Evolutionary conservation across 768 basidiomycete genomes (phyloP), one percentile per base, ranked within the genome.

Genomic region (Kwoniella dendrophila): DNA sequence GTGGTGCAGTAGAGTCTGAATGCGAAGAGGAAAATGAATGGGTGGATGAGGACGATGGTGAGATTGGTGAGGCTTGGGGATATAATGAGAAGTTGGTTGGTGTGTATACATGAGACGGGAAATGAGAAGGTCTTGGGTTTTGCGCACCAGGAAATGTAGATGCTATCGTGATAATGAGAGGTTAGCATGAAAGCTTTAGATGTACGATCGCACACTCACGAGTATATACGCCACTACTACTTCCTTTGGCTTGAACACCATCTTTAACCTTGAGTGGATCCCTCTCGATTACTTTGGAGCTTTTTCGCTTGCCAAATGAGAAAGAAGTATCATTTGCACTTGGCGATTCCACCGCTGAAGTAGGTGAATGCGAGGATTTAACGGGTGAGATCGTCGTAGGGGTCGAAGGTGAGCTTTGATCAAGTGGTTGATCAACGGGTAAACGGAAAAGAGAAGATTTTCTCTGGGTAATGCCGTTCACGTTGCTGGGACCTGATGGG

Each of bases 211-310:
- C 22, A 8, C 12, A 67, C 66, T 43, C 34, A 67, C 66, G 66
- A 41, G 66, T 67, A 38, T 67, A 67, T 7, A 67, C 66, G 14
- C 66, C 66, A 29, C 61, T 63, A n/a, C 41, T 50, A 34, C 56
- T 59, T 36, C 30, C 43, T 40, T 47, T 58, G 6, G 34, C 50
- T n/a, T 38, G 20, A 20, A 41, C 14, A 16, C 66, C 66, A 48
- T 67, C 66, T 44, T 54, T 54, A 18, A 67, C 34, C 52, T 56
- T 59, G 45, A 36, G 36, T 11, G 66, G 66, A 41, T 67, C 66
- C 47, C 49, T 51, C 18, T 60, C 55, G 18, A 54, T n/a, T 14
- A 27, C 18, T 4, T 50, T 52, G 1, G 45, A 45, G 4, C 30
- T 27, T 47, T 63, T 57, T 38, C 57, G 54, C 34, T 36, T 48